A percentile compares a stretch with the other conserved stretches of the same genome.
These are phyloP conservation scores for Amanita fuliginea DNA, from an alignment of 768 basidiomycete genomes.

Conservation along the genomic window DNA sequence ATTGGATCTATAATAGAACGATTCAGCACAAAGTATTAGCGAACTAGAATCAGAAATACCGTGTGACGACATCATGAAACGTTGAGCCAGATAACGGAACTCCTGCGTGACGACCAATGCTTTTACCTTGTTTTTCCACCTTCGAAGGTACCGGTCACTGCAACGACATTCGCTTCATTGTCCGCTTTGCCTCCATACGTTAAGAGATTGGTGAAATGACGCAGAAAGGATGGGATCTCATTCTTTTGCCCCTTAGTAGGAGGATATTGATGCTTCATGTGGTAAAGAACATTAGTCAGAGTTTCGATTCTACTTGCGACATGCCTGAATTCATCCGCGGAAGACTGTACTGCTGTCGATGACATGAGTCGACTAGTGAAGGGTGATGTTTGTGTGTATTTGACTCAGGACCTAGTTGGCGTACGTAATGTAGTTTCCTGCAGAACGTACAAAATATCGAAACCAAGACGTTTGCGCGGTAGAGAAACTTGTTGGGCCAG, in stretches of 20 bases:
- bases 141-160: background rate
- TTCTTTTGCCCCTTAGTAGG: background rate
- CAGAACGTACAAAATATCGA: slow-evolving; percentile 49
- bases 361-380: too few species aligned
- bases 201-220: background rate
- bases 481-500: slow-evolving; percentile 67
- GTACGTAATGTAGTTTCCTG: too few species aligned
- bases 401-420: too few species aligned
- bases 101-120: background rate
- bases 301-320: background rate
- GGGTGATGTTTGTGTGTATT: too few species aligned
- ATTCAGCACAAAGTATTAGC: background rate
- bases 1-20: background rate
- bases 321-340: background rate
- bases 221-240: background rate
- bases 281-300: background rate
- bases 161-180: background rate
- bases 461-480: slow-evolving; percentile 59
- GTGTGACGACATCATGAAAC: background rate
- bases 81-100: background rate
- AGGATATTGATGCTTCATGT: background rate
- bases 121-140: background rate
- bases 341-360: too few species aligned
- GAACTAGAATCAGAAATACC: background rate
- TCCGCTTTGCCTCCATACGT: background rate